Evolutionary conservation across 768 basidiomycete genomes (phyloP).

Genomic region (Boletus rubroflammeus): DNA sequence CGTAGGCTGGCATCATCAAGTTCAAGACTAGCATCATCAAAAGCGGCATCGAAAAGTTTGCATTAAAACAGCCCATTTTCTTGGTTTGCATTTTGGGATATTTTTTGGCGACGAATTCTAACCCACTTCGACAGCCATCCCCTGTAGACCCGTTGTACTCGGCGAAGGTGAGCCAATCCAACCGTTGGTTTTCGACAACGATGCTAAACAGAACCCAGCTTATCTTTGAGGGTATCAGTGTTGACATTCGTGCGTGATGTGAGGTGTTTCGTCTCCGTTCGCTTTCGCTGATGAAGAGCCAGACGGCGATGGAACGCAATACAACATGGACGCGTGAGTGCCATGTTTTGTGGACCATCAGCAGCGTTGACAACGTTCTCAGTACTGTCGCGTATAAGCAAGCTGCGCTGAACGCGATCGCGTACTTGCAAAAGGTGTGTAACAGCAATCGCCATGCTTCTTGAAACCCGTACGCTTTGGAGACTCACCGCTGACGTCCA

Average conservation of each 20-base stretch:
- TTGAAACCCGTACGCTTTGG: no score
- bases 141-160: slow-evolving; percentile 74
- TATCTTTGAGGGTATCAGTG: slow-evolving; percentile 72
- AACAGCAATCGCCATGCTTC: background rate
- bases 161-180: slow-evolving; percentile 43
- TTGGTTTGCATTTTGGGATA: slow-evolving; percentile 40
- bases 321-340: slow-evolving; percentile 71
- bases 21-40: slow-evolving; percentile 72
- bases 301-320: slow-evolving; percentile 74
- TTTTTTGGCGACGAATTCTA: background rate
- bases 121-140: slow-evolving; percentile 48
- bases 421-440: slow-evolving; percentile 63
- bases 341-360: background rate
- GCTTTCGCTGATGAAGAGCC: background rate
- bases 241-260: slow-evolving; percentile 54
- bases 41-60: slow-evolving; percentile 69
- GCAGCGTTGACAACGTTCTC: background rate
- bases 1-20: slow-evolving; percentile 66
- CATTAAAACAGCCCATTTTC: slow-evolving; percentile 72
- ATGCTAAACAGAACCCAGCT: slow-evolving; percentile 37
- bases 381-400: slow-evolving; percentile 78
- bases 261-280: background rate
- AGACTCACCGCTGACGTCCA: background rate
- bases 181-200: background rate
- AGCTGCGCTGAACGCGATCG: slow-evolving; percentile 72